These are phyloP conservation scores for Medakamo hakoo DNA, from an alignment of 139 green algal species.

Conservation along the genomic window DNA sequence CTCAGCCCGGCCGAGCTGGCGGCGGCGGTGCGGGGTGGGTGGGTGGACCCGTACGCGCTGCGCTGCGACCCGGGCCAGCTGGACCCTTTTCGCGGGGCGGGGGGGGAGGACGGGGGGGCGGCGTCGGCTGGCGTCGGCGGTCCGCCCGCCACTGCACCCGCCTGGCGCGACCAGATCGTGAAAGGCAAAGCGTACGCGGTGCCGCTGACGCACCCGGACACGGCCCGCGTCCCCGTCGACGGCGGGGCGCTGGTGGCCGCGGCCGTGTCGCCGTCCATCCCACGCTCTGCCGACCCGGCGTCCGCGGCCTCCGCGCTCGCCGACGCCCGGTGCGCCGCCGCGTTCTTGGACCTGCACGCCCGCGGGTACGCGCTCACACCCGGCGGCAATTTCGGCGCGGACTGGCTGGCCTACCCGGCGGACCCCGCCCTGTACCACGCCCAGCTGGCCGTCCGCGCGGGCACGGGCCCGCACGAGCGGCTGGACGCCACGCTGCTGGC, in stretches of 20 bases:
- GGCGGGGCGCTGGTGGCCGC: too few relatives aligned
- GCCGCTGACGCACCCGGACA: too few relatives aligned
- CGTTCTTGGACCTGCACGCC: constrained; percentile 18
- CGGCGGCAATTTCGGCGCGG: constrained; percentile 63
- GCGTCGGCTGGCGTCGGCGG: too few relatives aligned
- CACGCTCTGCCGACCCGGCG: too few relatives aligned
- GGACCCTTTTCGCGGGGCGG: too few relatives aligned
- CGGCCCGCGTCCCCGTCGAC: too few relatives aligned
- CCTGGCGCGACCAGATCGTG: too few relatives aligned
- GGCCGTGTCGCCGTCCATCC: too few relatives aligned
- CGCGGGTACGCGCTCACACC: constrained; percentile 31
- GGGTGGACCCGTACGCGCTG: constrained; percentile 2
- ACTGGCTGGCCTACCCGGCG: constrained; percentile 55
- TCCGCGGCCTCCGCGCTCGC: too few relatives aligned
- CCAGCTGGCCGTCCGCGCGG: constrained; percentile 46
- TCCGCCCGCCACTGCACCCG: too few relatives aligned
- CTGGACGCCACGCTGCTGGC: constrained; percentile 29
- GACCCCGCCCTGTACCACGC: constrained; percentile 61
- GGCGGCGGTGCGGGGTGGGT: constrained; percentile 16
- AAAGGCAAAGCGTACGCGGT: too few relatives aligned
- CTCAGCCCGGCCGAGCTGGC: constrained; percentile 26
- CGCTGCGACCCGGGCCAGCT: neutral
- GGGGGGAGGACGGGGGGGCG: too few relatives aligned
- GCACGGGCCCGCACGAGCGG: constrained; percentile 1
- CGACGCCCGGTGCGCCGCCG: neutral